Evolutionary conservation across 2,329 filamentous ascomycete species (phyloP).

Genomic region (Claviceps quebecensis): DNA sequence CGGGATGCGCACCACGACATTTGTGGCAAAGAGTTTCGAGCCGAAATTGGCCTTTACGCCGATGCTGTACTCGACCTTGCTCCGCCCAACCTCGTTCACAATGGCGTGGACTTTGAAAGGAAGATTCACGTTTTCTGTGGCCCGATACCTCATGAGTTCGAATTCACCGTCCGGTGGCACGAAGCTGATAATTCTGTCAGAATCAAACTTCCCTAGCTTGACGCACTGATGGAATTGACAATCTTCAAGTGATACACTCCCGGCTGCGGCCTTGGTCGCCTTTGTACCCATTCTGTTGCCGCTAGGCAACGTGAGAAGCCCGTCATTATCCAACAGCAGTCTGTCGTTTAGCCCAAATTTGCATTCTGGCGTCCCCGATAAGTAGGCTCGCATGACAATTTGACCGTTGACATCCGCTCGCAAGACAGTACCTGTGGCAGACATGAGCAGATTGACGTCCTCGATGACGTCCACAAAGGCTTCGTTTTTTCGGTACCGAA

Average conservation of each 20-base stretch:
- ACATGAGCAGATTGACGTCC: constrained; percentile 97
- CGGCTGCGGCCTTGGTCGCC: constrained; percentile 87
- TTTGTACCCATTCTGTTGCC: constrained; percentile 72
- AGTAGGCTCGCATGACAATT: constrained; percentile 96
- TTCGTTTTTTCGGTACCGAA: constrained; percentile 99
- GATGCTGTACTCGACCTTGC: constrained; percentile 97
- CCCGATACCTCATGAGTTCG: constrained; percentile 95
- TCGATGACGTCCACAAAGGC: constrained; percentile 99
- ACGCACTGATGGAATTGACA: constrained; percentile 99
- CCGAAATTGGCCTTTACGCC: constrained; percentile 96
- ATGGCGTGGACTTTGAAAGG: constrained; percentile 99
- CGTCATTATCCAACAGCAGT: constrained; percentile 71
- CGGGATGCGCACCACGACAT: constrained; percentile 85
- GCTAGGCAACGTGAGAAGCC: constrained; percentile 49
- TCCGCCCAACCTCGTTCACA: constrained; percentile 91
- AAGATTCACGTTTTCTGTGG: constrained; percentile 95
- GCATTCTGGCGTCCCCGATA: constrained; percentile 92
- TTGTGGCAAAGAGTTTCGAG: constrained; percentile 90
- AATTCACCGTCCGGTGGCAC: constrained; percentile 96
- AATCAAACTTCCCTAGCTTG: constrained; percentile 92
- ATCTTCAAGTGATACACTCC: constrained; percentile 90
- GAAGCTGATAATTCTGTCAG: constrained; percentile 92
- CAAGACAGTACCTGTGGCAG: constrained; percentile 87
- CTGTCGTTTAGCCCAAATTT: constrained; percentile 98
- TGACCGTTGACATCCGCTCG: constrained; percentile 94